Evolutionary conservation across 495 filamentous ascomycete genomes (phyloP).

Genomic region (Sordaria brevicollis): DNA sequence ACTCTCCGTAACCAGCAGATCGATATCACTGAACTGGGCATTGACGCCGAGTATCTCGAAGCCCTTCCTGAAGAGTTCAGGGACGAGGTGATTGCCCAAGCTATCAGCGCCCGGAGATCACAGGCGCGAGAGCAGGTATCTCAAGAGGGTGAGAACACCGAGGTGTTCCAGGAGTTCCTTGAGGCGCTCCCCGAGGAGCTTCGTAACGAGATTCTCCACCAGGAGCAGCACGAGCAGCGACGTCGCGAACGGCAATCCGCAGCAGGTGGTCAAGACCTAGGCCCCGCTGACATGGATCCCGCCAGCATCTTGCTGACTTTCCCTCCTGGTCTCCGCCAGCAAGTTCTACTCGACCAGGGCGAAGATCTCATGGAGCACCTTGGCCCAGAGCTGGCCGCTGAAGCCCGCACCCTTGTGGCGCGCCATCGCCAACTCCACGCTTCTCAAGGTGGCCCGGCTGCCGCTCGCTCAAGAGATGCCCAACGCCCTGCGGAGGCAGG

Average conservation of each 20-base stretch:
- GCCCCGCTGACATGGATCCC: conserved; percentile 79
- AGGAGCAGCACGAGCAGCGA: conserved; percentile 81
- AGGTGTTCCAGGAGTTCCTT: conserved; percentile 89
- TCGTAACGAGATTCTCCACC: conserved; percentile 75
- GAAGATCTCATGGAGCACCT: conserved; percentile 80
- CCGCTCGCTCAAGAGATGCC: conserved; percentile 17
- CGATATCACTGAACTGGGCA: conserved; percentile 88
- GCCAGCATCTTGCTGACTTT: conserved; percentile 88
- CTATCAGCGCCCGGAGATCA: conserved; percentile 70
- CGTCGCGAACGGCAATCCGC: conserved; percentile 60
- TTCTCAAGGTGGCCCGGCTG: not conserved
- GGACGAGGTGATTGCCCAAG: conserved; percentile 88
- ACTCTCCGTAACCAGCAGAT: conserved; percentile 75
- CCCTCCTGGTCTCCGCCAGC: conserved; percentile 71
- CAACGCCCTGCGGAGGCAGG: conserved; percentile 16
- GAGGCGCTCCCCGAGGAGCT: conserved; percentile 87
- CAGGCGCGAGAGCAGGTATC: conserved; percentile 58
- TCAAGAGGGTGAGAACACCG: conserved; percentile 68
- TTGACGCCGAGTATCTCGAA: conserved; percentile 87
- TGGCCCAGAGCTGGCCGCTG: conserved; percentile 71
- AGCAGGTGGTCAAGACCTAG: conserved; percentile 39
- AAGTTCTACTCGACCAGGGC: conserved; percentile 83
- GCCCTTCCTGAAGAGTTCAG: conserved; percentile 89
- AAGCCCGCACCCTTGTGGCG: conserved; percentile 57
- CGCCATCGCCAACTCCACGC: conserved; percentile 10